Conservation (phyloP, 805 yeast species). For the Ogataea minuta region DNA sequence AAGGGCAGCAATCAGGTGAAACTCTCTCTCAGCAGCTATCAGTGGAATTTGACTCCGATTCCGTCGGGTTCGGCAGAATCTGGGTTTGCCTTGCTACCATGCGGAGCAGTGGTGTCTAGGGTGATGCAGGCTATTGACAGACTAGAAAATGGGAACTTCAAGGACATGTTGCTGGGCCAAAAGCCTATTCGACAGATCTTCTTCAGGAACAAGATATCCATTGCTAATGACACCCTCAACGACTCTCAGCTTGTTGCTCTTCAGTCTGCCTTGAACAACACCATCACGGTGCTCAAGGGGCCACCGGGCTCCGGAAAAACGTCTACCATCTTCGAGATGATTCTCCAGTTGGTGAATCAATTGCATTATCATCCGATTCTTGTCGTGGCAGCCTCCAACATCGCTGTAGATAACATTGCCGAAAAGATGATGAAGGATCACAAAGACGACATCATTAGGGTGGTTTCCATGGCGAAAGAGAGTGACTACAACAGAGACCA, state of each 20-base stretch:
- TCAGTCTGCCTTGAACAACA: constrained; percentile 62
- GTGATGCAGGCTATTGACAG: constrained; percentile 65
- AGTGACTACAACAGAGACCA: constrained; percentile 55
- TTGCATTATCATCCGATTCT: constrained; percentile 60
- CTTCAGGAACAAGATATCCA: constrained; percentile 52
- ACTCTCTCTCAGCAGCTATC: constrained; percentile 49
- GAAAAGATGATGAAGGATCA: constrained; percentile 57
- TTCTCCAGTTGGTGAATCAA: constrained; percentile 66
- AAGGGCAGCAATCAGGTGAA: constrained; percentile 21
- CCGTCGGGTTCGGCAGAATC: constrained; percentile 30
- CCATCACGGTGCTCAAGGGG: constrained; percentile 61
- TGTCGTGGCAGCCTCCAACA: constrained; percentile 74
- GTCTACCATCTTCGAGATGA: constrained; percentile 76
- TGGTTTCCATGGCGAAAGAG: constrained; percentile 60
- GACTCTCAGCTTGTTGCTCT: constrained; percentile 76
- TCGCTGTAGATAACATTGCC: constrained; percentile 75
- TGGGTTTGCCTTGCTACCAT: constrained; percentile 48
- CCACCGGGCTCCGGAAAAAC: constrained; percentile 87
- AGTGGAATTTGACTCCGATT: constrained; percentile 49
- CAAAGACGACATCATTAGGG: constrained; percentile 52
- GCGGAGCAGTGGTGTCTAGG: constrained; percentile 60
- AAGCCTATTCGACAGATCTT: constrained; percentile 37
- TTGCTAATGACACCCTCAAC: constrained; percentile 55
- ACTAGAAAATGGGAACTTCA: constrained; percentile 52
- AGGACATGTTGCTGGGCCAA: constrained; percentile 30